phyloP scores from a whole-genome alignment of 1,284 basidiomycete genomes.

The Ceratobasidium theobromae region DNA sequence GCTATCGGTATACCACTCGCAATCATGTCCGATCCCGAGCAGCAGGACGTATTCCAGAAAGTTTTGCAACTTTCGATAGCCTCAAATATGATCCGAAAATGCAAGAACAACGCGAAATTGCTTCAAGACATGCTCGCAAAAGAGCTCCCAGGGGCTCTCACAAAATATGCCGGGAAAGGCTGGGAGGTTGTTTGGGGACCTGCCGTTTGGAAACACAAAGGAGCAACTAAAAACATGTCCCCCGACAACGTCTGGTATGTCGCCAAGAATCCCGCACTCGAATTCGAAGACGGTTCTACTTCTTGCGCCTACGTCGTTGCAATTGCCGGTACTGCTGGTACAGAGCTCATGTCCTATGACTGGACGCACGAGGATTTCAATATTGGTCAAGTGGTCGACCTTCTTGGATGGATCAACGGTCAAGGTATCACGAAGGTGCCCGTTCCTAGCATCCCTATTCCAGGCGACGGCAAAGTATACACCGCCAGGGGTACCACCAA shows the following conservation, averaged over 20 bases:
- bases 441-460: background rate
- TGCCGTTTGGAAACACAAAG: constrained; percentile 6
- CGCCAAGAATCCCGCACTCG: background rate
- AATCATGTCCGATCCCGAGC: too few species aligned
- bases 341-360: background rate
- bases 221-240: too few species aligned
- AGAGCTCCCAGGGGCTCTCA: background rate
- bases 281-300: background rate
- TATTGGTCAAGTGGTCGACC: background rate
- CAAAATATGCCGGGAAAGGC: background rate
- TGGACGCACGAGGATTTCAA: background rate
- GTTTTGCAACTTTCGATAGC: constrained; percentile 13
- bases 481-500: background rate
- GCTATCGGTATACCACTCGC: too few species aligned
- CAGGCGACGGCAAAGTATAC: background rate
- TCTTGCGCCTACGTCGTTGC: constrained; percentile 24
- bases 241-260: constrained; percentile 28
- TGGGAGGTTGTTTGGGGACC: constrained; percentile 32
- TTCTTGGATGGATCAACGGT: background rate
- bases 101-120: background rate
- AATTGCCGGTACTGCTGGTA: constrained; percentile 23
- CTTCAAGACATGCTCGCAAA: background rate
- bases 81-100: background rate
- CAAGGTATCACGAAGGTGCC: background rate
- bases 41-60: constrained; percentile 29